These are phyloP conservation scores for Handroanthus guayacan DNA, from an alignment of 257 asterid species.

Conservation along the genomic window DNA sequence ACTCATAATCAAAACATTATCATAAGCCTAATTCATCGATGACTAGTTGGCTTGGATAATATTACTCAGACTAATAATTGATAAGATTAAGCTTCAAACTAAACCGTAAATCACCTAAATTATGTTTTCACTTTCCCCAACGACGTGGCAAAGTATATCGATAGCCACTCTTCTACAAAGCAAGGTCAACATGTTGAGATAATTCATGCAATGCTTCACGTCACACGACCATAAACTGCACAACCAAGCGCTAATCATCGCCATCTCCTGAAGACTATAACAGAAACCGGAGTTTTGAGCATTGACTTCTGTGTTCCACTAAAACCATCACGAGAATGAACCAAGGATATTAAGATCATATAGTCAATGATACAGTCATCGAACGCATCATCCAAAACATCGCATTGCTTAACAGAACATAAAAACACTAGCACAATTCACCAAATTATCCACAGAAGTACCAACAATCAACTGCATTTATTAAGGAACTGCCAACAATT, in stretches of 20 bases:
- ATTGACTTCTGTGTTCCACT: background rate
- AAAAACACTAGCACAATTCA: background rate
- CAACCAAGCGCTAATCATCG: background rate
- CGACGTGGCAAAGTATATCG: too few relatives aligned
- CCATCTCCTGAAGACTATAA: background rate
- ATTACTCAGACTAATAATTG: background rate
- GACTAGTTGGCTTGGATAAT: too few relatives aligned
- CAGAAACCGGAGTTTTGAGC: background rate
- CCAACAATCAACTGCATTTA: background rate
- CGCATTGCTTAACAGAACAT: conserved; percentile 6
- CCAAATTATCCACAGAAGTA: background rate
- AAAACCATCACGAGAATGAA: background rate
- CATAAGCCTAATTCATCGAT: too few relatives aligned
- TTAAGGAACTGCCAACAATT: conserved; percentile 12
- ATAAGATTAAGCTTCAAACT: background rate
- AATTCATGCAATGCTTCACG: too few relatives aligned
- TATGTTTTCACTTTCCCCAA: too few relatives aligned
- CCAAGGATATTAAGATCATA: background rate
- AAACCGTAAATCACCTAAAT: too few relatives aligned
- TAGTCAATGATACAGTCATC: background rate
- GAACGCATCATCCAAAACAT: background rate
- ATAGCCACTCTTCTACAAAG: too few relatives aligned
- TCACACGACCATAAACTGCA: background rate
- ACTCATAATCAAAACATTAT: too few relatives aligned
- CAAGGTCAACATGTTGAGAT: too few relatives aligned